Conservation (phyloP, 805 yeast species). For the Cyberlindnera saturnus region DNA sequence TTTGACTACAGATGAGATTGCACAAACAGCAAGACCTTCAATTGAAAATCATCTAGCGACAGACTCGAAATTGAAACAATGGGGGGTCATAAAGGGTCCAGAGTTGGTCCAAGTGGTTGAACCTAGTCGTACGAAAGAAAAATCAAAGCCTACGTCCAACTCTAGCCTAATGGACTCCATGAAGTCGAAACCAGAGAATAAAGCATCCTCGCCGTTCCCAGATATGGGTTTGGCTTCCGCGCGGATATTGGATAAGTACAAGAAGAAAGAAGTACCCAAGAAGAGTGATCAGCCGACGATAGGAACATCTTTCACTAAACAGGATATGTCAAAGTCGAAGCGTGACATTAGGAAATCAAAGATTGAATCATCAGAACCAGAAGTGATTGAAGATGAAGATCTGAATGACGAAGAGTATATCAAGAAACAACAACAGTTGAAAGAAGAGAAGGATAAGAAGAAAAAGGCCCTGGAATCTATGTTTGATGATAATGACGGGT, state of each 20-base stretch:
- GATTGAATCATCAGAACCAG: slow-evolving; percentile 6
- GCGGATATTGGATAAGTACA: slow-evolving; percentile 11
- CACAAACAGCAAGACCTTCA: slow-evolving; percentile 7
- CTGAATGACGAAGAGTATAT: slow-evolving; percentile 11
- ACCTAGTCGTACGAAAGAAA: neutral
- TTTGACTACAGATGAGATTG: slow-evolving; percentile 14
- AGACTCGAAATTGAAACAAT: slow-evolving; percentile 11
- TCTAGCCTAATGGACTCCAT: neutral
- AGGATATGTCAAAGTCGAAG: neutral
- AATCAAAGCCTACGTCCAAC: neutral
- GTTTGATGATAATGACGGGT: slow-evolving; percentile 30
- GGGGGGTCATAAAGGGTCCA: slow-evolving; percentile 23
- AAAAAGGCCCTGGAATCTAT: slow-evolving; percentile 27
- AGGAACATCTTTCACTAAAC: slow-evolving; percentile 7
- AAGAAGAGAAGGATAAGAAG: slow-evolving; percentile 9
- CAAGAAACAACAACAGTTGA: slow-evolving; percentile 7
- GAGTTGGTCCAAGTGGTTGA: slow-evolving; percentile 7
- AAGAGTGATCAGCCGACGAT: slow-evolving; percentile 10
- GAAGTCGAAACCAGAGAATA: neutral
- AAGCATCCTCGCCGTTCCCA: slow-evolving; percentile 7
- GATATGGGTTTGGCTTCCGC: slow-evolving; percentile 16
- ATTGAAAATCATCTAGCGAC: slow-evolving; percentile 7
- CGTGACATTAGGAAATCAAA: slow-evolving; percentile 5
- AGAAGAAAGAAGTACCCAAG: slow-evolving; percentile 1
- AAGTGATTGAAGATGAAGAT: slow-evolving; percentile 10